These are phyloP conservation scores for Hortiboletus flavorubellus DNA, from an alignment of 768 basidiomycete species.

Conservation along the genomic window DNA sequence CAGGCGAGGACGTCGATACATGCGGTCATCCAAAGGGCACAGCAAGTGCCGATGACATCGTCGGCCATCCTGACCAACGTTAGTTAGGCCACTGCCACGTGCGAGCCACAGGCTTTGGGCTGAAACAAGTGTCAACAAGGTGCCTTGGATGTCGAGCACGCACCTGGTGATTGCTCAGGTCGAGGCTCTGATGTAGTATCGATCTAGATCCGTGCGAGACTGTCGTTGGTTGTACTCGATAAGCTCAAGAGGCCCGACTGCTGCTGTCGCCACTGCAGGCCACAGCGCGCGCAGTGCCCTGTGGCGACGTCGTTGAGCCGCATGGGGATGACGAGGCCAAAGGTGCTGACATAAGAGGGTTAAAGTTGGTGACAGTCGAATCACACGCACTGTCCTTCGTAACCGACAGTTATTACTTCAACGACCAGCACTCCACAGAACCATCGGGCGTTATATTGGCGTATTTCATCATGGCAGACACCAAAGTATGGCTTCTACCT, in stretches of 20 bases:
- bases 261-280: no score
- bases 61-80: slow-evolving; percentile 15
- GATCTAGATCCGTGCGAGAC: no score
- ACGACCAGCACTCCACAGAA: not conserved
- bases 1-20: slow-evolving; percentile 24
- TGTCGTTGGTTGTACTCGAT: no score
- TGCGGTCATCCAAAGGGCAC: slow-evolving; percentile 8
- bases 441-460: not conserved
- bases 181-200: no score
- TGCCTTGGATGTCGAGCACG: no score
- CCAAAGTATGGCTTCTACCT: slow-evolving; percentile 10
- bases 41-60: slow-evolving; percentile 21
- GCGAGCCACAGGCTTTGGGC: not conserved
- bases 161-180: no score
- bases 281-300: no score
- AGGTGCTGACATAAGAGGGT: slow-evolving; percentile 15
- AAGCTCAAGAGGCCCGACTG: no score
- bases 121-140: not conserved
- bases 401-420: not conserved
- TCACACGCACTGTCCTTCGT: slow-evolving; percentile 2
- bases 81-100: no score
- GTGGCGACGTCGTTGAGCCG: no score
- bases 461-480: slow-evolving; percentile 14
- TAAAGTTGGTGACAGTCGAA: not conserved
- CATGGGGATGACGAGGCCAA: no score